Conservation (phyloP, 371 early-diverging fungal genomes). For the Apophysomyces variabilis region DNA sequence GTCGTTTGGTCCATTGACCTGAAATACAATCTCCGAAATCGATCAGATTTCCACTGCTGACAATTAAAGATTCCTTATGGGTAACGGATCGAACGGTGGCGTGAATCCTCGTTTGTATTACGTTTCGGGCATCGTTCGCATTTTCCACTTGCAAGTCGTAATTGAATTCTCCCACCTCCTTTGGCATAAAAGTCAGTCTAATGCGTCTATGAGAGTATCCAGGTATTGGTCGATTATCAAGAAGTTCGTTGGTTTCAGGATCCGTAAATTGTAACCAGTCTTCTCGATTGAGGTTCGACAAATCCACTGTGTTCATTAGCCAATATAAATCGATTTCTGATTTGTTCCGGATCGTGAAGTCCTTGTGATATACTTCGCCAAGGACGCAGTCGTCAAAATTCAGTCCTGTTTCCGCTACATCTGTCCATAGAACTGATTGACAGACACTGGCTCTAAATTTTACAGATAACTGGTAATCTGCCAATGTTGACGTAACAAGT, state of each 20-base stretch:
- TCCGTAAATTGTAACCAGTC: constrained; percentile 77
- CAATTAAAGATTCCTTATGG: constrained; percentile 76
- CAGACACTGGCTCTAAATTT: constrained; percentile 88
- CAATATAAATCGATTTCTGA: constrained; percentile 93
- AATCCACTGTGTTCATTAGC: constrained; percentile 77
- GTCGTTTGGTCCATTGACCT: constrained; percentile 81
- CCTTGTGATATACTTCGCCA: constrained; percentile 86
- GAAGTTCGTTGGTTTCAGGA: constrained; percentile 69
- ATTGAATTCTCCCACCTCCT: constrained; percentile 86
- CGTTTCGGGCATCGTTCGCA: constrained; percentile 84
- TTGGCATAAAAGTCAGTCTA: constrained; percentile 86
- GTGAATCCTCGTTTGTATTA: constrained; percentile 80
- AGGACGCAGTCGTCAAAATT: constrained; percentile 93
- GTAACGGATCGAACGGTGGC: constrained; percentile 80
- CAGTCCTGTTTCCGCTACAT: constrained; percentile 88
- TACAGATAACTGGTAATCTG: constrained; percentile 71
- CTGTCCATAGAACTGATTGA: constrained; percentile 87
- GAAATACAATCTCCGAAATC: constrained; percentile 96
- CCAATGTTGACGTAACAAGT: constrained; percentile 38
- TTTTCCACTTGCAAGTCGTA: constrained; percentile 92
- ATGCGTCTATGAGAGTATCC: constrained; percentile 77
- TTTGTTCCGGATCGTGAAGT: constrained; percentile 89
- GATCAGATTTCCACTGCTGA: constrained; percentile 77
- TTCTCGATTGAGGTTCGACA: constrained; percentile 54
- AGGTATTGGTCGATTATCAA: constrained; percentile 64